These are phyloP conservation scores for Telopea speciosissima DNA, from an alignment of 177 flowering plant species.

Conservation along the genomic window DNA sequence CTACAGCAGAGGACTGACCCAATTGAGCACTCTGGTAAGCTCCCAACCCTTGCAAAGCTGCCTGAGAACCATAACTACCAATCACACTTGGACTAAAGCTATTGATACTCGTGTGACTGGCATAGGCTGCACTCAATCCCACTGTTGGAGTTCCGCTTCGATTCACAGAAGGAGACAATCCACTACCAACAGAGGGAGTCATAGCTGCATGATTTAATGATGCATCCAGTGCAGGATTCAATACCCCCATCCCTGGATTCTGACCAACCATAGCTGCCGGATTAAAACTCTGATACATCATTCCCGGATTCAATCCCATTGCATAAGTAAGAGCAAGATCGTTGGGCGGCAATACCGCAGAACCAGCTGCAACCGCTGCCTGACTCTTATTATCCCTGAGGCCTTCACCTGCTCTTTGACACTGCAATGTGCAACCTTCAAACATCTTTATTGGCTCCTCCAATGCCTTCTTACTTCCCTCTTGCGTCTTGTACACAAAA, in stretches of 20 bases:
- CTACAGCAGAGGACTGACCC: slow-evolving; percentile 27
- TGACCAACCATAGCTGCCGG: slow-evolving; percentile 22
- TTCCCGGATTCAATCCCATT: slow-evolving; percentile 23
- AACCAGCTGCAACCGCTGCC: neutral
- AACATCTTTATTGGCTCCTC: slow-evolving; percentile 40
- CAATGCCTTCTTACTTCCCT: slow-evolving; percentile 39
- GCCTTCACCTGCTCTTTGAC: slow-evolving; percentile 30
- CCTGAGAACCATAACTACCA: slow-evolving; percentile 34
- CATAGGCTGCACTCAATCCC: slow-evolving; percentile 20
- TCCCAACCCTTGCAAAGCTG: slow-evolving; percentile 37
- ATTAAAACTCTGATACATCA: slow-evolving; percentile 15
- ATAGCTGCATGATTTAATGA: slow-evolving; percentile 9
- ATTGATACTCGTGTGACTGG: slow-evolving; percentile 25
- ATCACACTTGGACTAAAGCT: slow-evolving; percentile 32
- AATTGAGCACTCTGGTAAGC: slow-evolving; percentile 27
- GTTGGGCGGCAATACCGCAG: neutral
- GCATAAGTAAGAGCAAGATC: slow-evolving; percentile 11
- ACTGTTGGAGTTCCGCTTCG: slow-evolving; percentile 6
- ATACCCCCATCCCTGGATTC: slow-evolving; percentile 14
- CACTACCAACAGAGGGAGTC: slow-evolving; percentile 11
- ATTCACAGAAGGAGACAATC: slow-evolving; percentile 12
- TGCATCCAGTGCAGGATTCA: slow-evolving; percentile 13
- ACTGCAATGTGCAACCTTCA: slow-evolving; percentile 31
- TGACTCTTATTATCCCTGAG: slow-evolving; percentile 13
- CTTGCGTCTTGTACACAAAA: slow-evolving; percentile 32